These are phyloP conservation scores for Xylaria curta DNA, from an alignment of 495 filamentous ascomycete genomes.

Conservation along the genomic window DNA sequence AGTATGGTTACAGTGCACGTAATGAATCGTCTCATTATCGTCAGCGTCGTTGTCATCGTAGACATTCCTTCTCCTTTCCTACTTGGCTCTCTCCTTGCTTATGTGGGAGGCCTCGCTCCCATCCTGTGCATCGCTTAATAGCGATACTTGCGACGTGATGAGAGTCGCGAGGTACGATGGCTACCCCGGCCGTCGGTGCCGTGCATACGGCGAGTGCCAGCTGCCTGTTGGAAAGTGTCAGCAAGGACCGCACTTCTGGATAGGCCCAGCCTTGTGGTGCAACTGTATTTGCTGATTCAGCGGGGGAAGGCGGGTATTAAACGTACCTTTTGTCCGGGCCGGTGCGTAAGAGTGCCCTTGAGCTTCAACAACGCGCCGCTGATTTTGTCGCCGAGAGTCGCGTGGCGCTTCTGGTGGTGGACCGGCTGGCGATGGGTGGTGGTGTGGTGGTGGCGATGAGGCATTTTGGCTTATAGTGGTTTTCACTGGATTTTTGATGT, in stretches of 20 bases:
- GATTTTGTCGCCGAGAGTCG: slow-evolving; percentile 70
- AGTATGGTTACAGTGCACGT: slow-evolving; percentile 9
- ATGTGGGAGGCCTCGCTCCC: neutral
- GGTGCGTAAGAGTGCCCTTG: slow-evolving; percentile 64
- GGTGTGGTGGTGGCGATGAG: slow-evolving; percentile 26
- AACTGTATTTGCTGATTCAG: too few relatives aligned
- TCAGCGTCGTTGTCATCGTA: neutral
- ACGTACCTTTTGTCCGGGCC: slow-evolving; percentile 68
- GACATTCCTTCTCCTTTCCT: neutral
- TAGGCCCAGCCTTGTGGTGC: neutral
- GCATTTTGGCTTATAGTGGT: neutral
- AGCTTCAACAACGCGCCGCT: slow-evolving; percentile 71
- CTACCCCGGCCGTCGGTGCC: slow-evolving; percentile 70
- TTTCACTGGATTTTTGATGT: neutral
- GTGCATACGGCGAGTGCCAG: slow-evolving; percentile 73
- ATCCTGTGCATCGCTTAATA: neutral
- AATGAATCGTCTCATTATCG: neutral
- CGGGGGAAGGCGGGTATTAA: neutral
- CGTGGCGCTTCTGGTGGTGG: slow-evolving; percentile 64
- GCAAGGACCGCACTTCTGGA: neutral
- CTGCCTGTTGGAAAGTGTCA: slow-evolving; percentile 54
- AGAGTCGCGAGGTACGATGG: slow-evolving; percentile 34
- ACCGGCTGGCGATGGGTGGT: slow-evolving; percentile 35
- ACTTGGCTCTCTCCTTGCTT: neutral
- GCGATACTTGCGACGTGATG: slow-evolving; percentile 28